These are phyloP conservation scores for Monilinia fructigena DNA, from an alignment of 2,329 filamentous ascomycete species.

Conservation along the genomic window DNA sequence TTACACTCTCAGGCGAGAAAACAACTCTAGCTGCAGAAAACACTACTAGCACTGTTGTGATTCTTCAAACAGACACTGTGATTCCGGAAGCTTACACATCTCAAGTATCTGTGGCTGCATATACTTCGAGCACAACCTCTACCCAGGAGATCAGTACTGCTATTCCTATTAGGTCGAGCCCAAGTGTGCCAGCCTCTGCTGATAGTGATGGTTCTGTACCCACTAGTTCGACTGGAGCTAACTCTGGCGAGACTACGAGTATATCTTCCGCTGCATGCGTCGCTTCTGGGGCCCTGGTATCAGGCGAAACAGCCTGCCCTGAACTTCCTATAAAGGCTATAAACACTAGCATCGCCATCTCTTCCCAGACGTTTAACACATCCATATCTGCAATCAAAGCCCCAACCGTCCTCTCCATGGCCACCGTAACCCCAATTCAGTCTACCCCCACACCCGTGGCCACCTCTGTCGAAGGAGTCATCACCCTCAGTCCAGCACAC, in stretches of 20 bases:
- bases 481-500: neutral
- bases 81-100: neutral
- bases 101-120: neutral
- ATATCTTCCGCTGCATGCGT: constrained; percentile 1
- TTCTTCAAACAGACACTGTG: constrained; percentile 2
- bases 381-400: neutral
- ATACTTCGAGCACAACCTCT: constrained; percentile 14
- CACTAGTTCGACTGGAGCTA: constrained; percentile 2
- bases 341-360: neutral
- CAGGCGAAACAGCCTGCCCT: constrained; percentile 1
- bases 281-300: neutral
- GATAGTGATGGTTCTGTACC: neutral
- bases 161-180: neutral
- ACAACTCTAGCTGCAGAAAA: neutral
- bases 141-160: constrained; percentile 6
- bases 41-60: neutral
- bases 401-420: neutral
- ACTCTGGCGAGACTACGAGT: neutral
- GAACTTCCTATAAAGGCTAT: neutral
- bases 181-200: neutral
- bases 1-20: constrained; percentile 12
- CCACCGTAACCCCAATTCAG: neutral
- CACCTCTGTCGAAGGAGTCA: neutral
- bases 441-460: neutral
- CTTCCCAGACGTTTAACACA: neutral